Evolutionary conservation across 805 yeast genomes (phyloP), one percentile per base, ranked within the genome.

Genomic region (Scheffersomyces coipomensis): DNA sequence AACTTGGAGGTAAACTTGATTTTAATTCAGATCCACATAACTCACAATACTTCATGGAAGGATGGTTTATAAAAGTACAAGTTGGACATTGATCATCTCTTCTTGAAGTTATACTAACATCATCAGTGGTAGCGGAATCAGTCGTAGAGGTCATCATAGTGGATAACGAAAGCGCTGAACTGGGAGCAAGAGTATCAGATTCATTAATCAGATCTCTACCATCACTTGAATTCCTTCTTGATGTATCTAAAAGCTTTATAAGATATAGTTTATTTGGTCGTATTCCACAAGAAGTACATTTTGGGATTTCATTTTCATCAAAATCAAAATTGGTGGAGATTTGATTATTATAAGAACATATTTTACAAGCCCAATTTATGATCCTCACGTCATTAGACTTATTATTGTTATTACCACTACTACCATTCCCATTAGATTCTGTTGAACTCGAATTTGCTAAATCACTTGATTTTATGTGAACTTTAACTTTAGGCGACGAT

Each of bases 1-100:
- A 12, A 18, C 23, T 33, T 2, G 19, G 23, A 10, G 22, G 29
- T 27, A 27, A 15, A 15, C 33, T 29, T 2, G 53, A 39, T 16
- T 39, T 42, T 19, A 58, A 42, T 35, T 68, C 67, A 0, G 83
- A 68, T 0, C 96, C 97, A 64, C 98, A 91, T 55, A 93, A 75
- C 59, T 91, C 99, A 60, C 99, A 91, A 45, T 70, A 72, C 26
- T 71, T 61, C 70, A 91, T 68, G 2, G 86, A 78, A 0, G 89
- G 85, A 58, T 90, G 96, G 56, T 91, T 93, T 10, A 79, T 64
- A 52, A 89, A 91, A 0, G 98, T 87, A 49, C 95, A 87, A 35
- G 58, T 62, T 0, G 75, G 71, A 43, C 83, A 78, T 44, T 65
- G 71, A 25, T 68, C 68, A 2, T 63, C 66, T 24, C 64, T 35